Base-by-base conservation (phyloP, 1,284 basidiomycete species). In the Macrocybe sp. region DNA sequence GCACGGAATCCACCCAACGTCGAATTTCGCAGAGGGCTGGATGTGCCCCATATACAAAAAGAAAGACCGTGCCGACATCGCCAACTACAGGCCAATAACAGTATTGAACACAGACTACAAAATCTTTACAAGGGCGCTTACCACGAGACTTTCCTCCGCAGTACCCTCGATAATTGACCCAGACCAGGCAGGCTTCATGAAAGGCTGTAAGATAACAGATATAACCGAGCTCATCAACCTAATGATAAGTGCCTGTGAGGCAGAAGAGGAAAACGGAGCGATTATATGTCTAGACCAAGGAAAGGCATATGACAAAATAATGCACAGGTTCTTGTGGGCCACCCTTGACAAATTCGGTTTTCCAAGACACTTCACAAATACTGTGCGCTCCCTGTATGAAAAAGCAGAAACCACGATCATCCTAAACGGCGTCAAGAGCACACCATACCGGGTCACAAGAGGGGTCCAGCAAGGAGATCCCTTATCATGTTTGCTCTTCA, bases 241-340 rank as follows among this genome's bases (percentile, higher is more conserved):
- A 4, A 59, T 69, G 41, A 56, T 65, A 1, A 40, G 57, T 2
- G 53, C 56, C 12, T 55, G 59, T 12, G 63, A 68, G 36, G 36
- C 42, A 12, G 46, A 44, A 6, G 55, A 62, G 16, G 39, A 58
- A 39, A 57, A 69, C 42, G 61, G 69, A 0, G 41, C 49, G 0
- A 64, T 71, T 4, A 40, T 70, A 0, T 55, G 55, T 4, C 57
- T 70, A 1, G 67, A 72, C 52, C 67, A 72, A 52, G 69, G 70
- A 44, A 70, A 70, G 55, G 67, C 66, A 5, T 70, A 70, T 36
- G 60, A 70, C 44, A 64, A 62, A 48, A 69, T 70, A 2, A 41
- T 44, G 12, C 66, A 71, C 36, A 47, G 59, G 7, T 71, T 64
- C 53, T 53, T 72, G 3, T 67, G 62, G 59, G 48, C 53, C 47